Percentiles rank a stretch among this genome's conserved stretches.
These are phyloP conservation scores for Lachnellula subtilissima DNA, from an alignment of 2,329 filamentous ascomycete species.

Conservation along the genomic window DNA sequence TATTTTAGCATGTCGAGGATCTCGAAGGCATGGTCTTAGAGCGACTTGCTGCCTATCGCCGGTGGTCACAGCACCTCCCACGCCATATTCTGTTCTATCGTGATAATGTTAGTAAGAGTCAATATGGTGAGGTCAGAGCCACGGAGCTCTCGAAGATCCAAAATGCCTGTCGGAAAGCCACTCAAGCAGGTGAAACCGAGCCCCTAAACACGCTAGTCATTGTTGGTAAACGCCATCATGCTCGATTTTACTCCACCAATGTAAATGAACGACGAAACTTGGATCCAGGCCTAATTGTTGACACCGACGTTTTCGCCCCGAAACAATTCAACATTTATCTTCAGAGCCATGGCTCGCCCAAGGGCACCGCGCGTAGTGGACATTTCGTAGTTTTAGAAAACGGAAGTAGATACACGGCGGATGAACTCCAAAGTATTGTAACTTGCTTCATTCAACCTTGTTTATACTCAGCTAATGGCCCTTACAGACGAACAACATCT, in stretches of 20 bases:
- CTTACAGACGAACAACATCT: constrained; percentile 65
- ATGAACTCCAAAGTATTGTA: constrained; percentile 57
- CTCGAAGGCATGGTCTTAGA: constrained; percentile 47
- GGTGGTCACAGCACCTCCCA: constrained; percentile 44
- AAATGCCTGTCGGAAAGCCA: constrained; percentile 42
- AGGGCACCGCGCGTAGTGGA: constrained; percentile 74
- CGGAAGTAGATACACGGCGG: constrained; percentile 59
- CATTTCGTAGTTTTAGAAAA: constrained; percentile 72
- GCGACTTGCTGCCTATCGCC: constrained; percentile 36
- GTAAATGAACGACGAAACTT: constrained; percentile 25
- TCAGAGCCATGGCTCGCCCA: constrained; percentile 69
- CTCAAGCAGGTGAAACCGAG: constrained; percentile 21
- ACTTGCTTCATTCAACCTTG: constrained; percentile 26
- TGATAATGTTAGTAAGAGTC: constrained; percentile 80
- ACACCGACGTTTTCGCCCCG: constrained; percentile 70
- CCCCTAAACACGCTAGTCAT: constrained; percentile 59
- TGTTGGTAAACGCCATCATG: constrained; percentile 82
- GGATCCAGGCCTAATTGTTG: constrained; percentile 67
- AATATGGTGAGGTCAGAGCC: constrained; percentile 64
- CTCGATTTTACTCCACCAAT: constrained; percentile 69
- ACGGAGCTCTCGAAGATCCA: constrained; percentile 57
- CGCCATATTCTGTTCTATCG: constrained; percentile 76
- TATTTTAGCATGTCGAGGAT: constrained; percentile 61
- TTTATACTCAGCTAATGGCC: too few relatives aligned
- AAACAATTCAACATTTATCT: constrained; percentile 78